phyloP scores from a whole-genome alignment of 768 basidiomycete genomes.

The Hypsizygus marmoreus region DNA sequence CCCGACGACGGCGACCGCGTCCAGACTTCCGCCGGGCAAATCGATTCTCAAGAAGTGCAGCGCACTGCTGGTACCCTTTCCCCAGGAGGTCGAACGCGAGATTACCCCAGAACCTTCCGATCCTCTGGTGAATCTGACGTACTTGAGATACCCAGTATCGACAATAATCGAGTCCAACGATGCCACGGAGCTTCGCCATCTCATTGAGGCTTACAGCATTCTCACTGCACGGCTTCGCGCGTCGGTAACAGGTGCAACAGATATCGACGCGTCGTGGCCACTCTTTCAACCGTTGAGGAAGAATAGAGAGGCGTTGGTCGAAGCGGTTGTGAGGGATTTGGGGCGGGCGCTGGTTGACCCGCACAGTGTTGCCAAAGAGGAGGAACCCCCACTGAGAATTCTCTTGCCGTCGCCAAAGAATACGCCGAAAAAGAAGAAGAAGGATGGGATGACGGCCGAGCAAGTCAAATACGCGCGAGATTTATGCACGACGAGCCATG shows the following conservation, averaged over 20 bases:
- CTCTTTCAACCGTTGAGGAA: conserved; percentile 71
- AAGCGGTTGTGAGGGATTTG: conserved; percentile 69
- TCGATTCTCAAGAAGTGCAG: conserved; percentile 72
- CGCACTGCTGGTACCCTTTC: conserved; percentile 35
- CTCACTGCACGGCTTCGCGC: conserved; percentile 66
- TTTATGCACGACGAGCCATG: conserved; percentile 71
- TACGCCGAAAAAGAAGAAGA: conserved; percentile 59
- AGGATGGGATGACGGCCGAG: conserved; percentile 72
- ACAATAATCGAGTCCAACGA: conserved; percentile 48
- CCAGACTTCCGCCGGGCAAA: conserved; percentile 49
- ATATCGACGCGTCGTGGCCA: conserved; percentile 66
- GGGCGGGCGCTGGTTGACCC: conserved; percentile 67
- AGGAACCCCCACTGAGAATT: conserved; percentile 25
- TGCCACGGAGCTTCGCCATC: conserved; percentile 50
- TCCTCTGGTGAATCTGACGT: conserved; percentile 62
- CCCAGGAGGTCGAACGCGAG: conserved; percentile 55
- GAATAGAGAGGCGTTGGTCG: conserved; percentile 50
- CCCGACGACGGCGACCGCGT: conserved; percentile 35
- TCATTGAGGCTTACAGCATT: conserved; percentile 75
- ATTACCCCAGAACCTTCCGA: conserved; percentile 77
- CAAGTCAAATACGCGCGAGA: conserved; percentile 82
- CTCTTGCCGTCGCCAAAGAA: conserved; percentile 67
- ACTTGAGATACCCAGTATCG: conserved; percentile 65
- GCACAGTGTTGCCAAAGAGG: conserved; percentile 26
- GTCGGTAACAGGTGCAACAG: conserved; percentile 41